These are phyloP conservation scores for Labyrinthula sp. DNA, from an alignment of 352 stramenopile genomes.

Conservation along the genomic window DNA sequence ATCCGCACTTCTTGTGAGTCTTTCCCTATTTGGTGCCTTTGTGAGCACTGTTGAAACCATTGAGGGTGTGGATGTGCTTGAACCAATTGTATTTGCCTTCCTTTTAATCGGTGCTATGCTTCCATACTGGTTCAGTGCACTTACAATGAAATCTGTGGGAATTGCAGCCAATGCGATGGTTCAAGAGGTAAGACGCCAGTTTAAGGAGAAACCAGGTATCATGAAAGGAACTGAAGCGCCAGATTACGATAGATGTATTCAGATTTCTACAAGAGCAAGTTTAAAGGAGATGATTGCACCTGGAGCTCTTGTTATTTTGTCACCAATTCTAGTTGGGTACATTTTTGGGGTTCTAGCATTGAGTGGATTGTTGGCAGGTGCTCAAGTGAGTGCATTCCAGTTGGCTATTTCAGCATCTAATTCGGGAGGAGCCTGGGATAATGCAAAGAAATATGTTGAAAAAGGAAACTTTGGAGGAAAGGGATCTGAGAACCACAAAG, in stretches of 20 bases:
- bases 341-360: slow-evolving; percentile 93
- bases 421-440: slow-evolving; percentile 96
- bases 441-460: slow-evolving; percentile 99
- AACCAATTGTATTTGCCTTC: slow-evolving; percentile 89
- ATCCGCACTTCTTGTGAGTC: slow-evolving; percentile 87
- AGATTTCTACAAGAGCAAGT: slow-evolving; percentile 93
- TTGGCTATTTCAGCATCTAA: slow-evolving; percentile 98
- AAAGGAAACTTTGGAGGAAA: slow-evolving; percentile 66
- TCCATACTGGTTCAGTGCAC: slow-evolving; percentile 95
- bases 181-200: slow-evolving; percentile 95
- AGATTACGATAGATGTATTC: slow-evolving; percentile 83
- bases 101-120: slow-evolving; percentile 97
- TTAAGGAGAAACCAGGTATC: slow-evolving; percentile 76
- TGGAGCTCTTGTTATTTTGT: slow-evolving; percentile 90
- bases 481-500: slow-evolving; percentile 92
- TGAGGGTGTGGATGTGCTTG: slow-evolving; percentile 79
- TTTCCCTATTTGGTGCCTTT: slow-evolving; percentile 93
- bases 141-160: slow-evolving; percentile 99
- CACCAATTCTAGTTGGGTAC: slow-evolving; percentile 84
- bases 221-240: slow-evolving; percentile 42
- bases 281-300: slow-evolving; percentile 95
- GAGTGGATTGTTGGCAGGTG: slow-evolving; percentile 82
- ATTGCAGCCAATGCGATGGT: slow-evolving; percentile 96
- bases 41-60: slow-evolving; percentile 49
- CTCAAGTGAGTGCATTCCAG: slow-evolving; percentile 82